phyloP scores from a whole-genome alignment of 371 early-diverging fungal genomes.

The Umbelopsis sp. region DNA sequence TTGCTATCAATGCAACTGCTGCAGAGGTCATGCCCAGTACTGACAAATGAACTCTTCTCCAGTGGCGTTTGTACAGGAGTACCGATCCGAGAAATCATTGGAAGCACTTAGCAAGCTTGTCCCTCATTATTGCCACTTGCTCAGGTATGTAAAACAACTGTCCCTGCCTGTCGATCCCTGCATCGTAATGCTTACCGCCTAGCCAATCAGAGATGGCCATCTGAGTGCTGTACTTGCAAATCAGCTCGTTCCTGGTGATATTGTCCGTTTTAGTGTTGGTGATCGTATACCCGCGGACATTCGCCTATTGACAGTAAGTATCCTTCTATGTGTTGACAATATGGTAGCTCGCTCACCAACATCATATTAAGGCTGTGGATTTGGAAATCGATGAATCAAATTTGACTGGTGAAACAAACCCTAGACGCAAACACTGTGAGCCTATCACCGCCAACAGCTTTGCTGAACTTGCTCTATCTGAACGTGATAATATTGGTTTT shows the following conservation, averaged over 20 bases:
- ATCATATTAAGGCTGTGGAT: constrained; percentile 62
- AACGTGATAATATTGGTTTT: constrained; percentile 83
- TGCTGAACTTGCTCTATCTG: constrained; percentile 67
- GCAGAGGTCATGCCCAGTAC: not conserved
- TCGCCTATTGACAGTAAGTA: constrained; percentile 64
- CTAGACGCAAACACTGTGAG: constrained; percentile 68
- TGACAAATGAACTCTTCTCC: not conserved
- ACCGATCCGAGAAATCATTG: constrained; percentile 83
- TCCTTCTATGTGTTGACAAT: not conserved
- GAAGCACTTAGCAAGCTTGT: constrained; percentile 88
- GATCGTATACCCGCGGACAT: constrained; percentile 91
- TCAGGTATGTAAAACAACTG: constrained; percentile 51
- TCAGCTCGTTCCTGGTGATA: constrained; percentile 86
- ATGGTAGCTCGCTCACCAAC: not conserved
- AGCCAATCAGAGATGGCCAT: constrained; percentile 59
- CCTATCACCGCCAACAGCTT: constrained; percentile 52
- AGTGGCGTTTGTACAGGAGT: constrained; percentile 93
- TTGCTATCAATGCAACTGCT: not conserved
- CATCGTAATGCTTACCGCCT: not conserved
- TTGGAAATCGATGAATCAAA: constrained; percentile 87
- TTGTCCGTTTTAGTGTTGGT: constrained; percentile 81
- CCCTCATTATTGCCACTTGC: constrained; percentile 82
- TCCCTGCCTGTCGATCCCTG: not conserved
- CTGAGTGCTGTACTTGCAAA: constrained; percentile 62
- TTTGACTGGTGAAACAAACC: constrained; percentile 89